Base-by-base conservation (phyloP, 2,329 filamentous ascomycete genomes). In the Apiospora kogelbergensis region DNA sequence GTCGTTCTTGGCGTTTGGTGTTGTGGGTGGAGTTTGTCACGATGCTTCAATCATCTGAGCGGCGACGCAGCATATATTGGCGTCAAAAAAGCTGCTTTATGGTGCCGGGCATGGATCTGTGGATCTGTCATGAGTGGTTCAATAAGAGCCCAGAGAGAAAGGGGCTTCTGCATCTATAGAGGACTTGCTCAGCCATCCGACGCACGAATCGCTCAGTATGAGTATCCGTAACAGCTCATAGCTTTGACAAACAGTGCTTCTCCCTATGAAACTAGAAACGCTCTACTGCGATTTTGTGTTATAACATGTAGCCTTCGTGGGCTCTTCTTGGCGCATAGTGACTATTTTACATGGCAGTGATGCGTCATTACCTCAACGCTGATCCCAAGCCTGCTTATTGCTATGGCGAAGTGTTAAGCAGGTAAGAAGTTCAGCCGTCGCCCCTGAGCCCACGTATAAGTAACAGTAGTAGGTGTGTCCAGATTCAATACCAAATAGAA, bases 31-130 rank as follows among this genome's bases (percentile, higher is more conserved):
- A 22, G 17, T 22, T 60, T 60, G 53, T 60, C 30, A 60, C 53
- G 17, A 60, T 60, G 53, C 30, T 60, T 33, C 20, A 20, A 37
- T 22, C 53, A 37, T 30, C 17, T 37, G 53, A 37, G 53, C 53
- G 30, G 53, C 53, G 53, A 60, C 53, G 53, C 53, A 37, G 26
- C 53, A 37, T 60, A 60, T 60, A 60, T 37, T 60, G 30, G 53
- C 53, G 53, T 60, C 53, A 3, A 37, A 3, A 37, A 37, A 37
- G 48, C 30, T 60, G 53, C 53, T 37, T 37, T 60, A n/a, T 20
- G 30, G 53, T 37, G 48, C 48, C 17, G 48, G 26, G 48, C 48
- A 33, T 57, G 48, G 48, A 6, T 37, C 26, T 57, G 5, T 33
- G 48, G 17, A 33, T 57, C 15, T n/a, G 26, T 57, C 15, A n/a